Percentiles rank a stretch among this genome's conserved stretches.
Evolutionary conservation across 805 yeast genomes (phyloP).

Genomic region (Metschnikowia gelsemii): DNA sequence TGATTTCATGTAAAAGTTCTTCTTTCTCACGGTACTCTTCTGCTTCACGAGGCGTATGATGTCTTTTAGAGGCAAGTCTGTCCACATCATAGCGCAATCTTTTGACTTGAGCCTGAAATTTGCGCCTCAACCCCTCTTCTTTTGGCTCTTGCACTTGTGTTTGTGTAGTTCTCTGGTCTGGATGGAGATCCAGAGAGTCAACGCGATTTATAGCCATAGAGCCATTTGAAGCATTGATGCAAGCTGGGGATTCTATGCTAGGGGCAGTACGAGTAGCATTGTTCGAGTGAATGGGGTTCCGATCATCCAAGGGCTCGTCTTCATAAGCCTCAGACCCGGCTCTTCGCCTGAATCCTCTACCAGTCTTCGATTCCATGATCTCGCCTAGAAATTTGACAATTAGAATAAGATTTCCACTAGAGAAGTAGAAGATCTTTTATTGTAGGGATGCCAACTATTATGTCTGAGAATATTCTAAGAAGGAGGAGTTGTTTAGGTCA

Average conservation of each 20-base stretch:
- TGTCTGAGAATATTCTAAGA: too few relatives aligned
- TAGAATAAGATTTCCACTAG: background rate
- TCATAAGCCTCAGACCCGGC: constrained; percentile 7
- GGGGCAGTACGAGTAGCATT: background rate
- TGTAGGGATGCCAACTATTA: too few relatives aligned
- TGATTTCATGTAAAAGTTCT: constrained; percentile 10
- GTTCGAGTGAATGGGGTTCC: background rate
- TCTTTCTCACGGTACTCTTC: constrained; percentile 14
- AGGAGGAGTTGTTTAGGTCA: too few relatives aligned
- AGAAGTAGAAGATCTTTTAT: background rate
- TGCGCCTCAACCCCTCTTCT: constrained; percentile 1
- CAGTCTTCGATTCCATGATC: background rate
- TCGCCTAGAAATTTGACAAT: background rate
- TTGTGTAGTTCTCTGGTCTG: background rate
- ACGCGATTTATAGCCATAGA: too few relatives aligned
- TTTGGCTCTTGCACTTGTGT: background rate
- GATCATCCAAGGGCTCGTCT: background rate
- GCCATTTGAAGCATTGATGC: background rate
- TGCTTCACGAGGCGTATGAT: constrained; percentile 18
- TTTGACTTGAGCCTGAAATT: constrained; percentile 11
- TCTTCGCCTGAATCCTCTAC: constrained; percentile 7
- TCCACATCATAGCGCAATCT: constrained; percentile 2
- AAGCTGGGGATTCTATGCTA: background rate
- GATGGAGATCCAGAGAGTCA: too few relatives aligned
- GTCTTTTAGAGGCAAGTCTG: constrained; percentile 1